These are phyloP conservation scores for Remersonia thermophila DNA, from an alignment of 2,329 filamentous ascomycete species.

Conservation along the genomic window DNA sequence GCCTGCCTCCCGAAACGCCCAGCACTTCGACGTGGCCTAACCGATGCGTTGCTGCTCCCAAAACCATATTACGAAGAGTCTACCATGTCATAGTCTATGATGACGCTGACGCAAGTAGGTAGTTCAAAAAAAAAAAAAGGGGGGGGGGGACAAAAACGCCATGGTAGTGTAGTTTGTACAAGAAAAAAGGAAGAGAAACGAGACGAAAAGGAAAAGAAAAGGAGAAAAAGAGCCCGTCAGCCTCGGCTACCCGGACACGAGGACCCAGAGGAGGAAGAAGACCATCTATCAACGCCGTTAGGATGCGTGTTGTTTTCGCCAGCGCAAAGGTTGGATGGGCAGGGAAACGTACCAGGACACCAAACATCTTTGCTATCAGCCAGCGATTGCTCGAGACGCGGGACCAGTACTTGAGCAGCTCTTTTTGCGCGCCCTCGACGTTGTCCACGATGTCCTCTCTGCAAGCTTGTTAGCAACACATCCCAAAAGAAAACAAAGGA, in stretches of 20 bases:
- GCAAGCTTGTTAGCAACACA: conserved; percentile 5
- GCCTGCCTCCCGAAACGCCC: too few relatives aligned
- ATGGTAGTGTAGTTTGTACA: not conserved
- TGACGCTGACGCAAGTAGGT: conserved; percentile 11
- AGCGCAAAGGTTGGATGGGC: not conserved
- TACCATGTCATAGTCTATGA: conserved; percentile 11
- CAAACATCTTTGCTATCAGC: conserved; percentile 80
- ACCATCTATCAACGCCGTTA: conserved; percentile 15
- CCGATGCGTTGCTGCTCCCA: too few relatives aligned
- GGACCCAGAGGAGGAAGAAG: conserved; percentile 20
- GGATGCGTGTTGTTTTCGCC: not conserved
- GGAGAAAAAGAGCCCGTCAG: conserved; percentile 10
- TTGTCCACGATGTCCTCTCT: conserved; percentile 96
- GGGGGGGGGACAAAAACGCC: too few relatives aligned
- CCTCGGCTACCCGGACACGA: conserved; percentile 18
- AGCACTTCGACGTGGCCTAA: too few relatives aligned
- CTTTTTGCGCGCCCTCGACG: conserved; percentile 88
- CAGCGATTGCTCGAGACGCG: conserved; percentile 89
- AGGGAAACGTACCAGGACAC: conserved; percentile 67
- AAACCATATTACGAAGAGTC: conserved; percentile 12
- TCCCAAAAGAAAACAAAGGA: too few relatives aligned
- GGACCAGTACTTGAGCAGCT: conserved; percentile 94
- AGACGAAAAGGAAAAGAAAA: conserved; percentile 16
- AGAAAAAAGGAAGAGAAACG: too few relatives aligned
- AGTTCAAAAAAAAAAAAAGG: conserved; percentile 6